phyloP scores from a whole-genome alignment of 768 basidiomycete species.

The Calocybe gangraenosa region DNA sequence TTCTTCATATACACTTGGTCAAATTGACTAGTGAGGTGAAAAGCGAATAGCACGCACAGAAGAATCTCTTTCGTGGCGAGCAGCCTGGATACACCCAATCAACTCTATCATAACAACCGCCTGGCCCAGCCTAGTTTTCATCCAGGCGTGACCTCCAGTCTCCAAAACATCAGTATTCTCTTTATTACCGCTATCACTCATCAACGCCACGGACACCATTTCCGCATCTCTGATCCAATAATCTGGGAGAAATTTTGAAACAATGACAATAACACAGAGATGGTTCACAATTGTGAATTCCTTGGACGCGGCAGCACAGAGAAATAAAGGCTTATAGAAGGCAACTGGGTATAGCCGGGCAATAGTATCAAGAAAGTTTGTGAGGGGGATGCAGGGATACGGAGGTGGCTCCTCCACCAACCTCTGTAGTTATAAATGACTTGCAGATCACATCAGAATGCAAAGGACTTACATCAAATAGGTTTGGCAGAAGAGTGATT shows the following conservation, averaged over 20 bases:
- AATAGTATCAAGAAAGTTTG: constrained; percentile 46
- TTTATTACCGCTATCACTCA: constrained; percentile 40
- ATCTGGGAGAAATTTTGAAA: constrained; percentile 53
- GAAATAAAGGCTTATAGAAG: constrained; percentile 72
- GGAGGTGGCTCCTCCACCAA: constrained; percentile 51
- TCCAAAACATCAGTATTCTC: constrained; percentile 13
- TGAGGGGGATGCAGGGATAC: constrained; percentile 40
- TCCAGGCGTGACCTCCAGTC: constrained; percentile 30
- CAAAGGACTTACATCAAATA: constrained; percentile 46
- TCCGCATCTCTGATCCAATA: constrained; percentile 69
- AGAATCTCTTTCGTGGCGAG: constrained; percentile 38
- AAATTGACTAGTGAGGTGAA: not conserved
- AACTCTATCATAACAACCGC: constrained; percentile 58
- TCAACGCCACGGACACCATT: constrained; percentile 69
- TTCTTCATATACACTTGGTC: constrained; percentile 19
- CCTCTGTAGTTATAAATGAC: constrained; percentile 35
- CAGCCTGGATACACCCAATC: constrained; percentile 43
- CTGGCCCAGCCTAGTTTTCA: constrained; percentile 57
- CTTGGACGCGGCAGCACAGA: constrained; percentile 62
- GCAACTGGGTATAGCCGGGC: constrained; percentile 52
- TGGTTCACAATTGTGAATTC: constrained; percentile 57
- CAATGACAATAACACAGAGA: constrained; percentile 46
- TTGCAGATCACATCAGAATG: not conserved
- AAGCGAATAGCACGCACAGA: constrained; percentile 24
- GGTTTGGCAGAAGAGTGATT: constrained; percentile 35